Evolutionary conservation across 1,284 basidiomycete genomes (phyloP).

Genomic region (Fomitopsis pinicola): DNA sequence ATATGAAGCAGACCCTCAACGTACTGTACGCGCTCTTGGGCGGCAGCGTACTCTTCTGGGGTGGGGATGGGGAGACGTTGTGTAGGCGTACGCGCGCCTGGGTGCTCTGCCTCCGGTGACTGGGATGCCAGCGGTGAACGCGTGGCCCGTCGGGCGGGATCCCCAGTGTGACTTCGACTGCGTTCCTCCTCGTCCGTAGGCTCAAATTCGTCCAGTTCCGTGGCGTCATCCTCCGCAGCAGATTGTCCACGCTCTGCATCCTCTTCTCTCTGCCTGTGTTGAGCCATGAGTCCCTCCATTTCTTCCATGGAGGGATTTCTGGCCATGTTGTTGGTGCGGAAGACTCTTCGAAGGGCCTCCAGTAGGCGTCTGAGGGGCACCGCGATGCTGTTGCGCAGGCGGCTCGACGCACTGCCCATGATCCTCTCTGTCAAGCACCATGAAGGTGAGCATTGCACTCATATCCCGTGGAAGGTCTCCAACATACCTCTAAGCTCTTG

Average conservation of each 20-base stretch:
- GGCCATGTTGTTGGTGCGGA: neutral
- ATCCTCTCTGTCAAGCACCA: neutral
- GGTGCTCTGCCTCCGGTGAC: neutral
- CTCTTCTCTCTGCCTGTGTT: neutral
- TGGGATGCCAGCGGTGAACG: no score
- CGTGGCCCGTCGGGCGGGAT: no score
- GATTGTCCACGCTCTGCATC: neutral
- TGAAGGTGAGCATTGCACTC: neutral
- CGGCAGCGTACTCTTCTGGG: neutral
- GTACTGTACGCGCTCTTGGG: neutral
- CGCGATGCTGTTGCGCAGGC: neutral
- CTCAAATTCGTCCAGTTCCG: neutral
- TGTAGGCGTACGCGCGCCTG: neutral
- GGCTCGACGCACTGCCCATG: neutral
- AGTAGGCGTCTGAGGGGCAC: neutral
- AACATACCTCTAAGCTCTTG: neutral
- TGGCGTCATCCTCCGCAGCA: neutral
- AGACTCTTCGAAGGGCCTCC: neutral
- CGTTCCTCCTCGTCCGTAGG: neutral
- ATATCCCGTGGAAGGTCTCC: no score
- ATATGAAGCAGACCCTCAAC: neutral
- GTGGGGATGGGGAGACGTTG: neutral
- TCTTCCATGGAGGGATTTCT: neutral
- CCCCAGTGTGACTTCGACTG: neutral
- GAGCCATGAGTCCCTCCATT: neutral